Base-by-base conservation (phyloP, 169 alveolate species). In the Cryptosporidium ubiquitum region DNA sequence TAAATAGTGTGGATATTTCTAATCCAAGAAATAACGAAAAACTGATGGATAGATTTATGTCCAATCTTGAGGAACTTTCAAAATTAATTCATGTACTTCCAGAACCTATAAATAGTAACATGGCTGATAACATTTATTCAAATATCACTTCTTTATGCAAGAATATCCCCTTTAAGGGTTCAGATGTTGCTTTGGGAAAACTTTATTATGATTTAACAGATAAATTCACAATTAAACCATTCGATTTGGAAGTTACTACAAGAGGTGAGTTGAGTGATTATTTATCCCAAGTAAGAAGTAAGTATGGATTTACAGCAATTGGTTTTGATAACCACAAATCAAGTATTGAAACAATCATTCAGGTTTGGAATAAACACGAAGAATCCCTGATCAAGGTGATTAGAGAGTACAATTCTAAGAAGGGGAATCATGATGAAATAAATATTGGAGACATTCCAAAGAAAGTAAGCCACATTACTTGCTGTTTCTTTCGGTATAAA, bases 321-420 rank as follows among this genome's bases (percentile, higher is more conserved):
- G 29, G 39, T 51, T 73, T 73, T 73, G 55, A 57, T 31, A 26
- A 73, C 35, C 29, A 70, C 31, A 14, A 73, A 16, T 16, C 37
- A 5, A 73, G 85, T 57, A 10, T 31, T 1, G 58, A 73, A 31
- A 55, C 16, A 14, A 73, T 73, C 35, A 20, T 31, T 1, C 20
- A 35, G 16, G n/a, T 73, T 33, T 73, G 85, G 85, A 26, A 55
- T 73, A 35, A 73, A 1, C 61, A 73, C 23, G 35, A 40, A 58
- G 37, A 40, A 4, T 69, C 42, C 10, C 47, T 55, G 12, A 26
- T 3, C 5, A 20, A 26, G 3, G 0, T 26, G 1, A 26, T 26
- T 7, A 3, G 29, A 20, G 18, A 55, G 4, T 7, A 0, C n/a
- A 12, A 20, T 2, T 20, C 18, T 23, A 26, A 47, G 4, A 16